Evolutionary conservation across 257 asterid species (phyloP).

Genomic region (Solanum commersonii): DNA sequence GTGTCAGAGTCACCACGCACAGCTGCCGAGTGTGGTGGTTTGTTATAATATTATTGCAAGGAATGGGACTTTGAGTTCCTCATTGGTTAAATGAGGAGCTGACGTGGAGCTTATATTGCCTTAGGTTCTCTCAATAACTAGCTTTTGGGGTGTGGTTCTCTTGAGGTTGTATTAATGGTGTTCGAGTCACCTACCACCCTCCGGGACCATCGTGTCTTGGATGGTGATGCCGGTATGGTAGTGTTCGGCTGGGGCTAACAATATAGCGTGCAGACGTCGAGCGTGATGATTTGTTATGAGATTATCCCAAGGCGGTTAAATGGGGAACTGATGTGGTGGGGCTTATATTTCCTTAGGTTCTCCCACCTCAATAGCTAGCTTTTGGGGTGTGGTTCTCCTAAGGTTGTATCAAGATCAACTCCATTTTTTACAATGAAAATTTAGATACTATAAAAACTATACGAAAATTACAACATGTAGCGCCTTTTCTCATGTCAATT

Average conservation of each 20-base stretch:
- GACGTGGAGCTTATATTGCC: neutral
- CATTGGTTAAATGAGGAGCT: neutral
- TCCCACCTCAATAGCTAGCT: neutral
- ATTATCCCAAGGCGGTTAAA: neutral
- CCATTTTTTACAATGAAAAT: neutral
- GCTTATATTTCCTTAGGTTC: neutral
- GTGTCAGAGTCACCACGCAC: neutral
- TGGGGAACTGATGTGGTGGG: neutral
- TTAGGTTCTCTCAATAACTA: neutral
- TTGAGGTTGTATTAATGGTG: neutral
- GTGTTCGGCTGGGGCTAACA: neutral
- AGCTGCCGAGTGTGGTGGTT: neutral
- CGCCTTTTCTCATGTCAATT: neutral
- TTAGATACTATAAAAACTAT: neutral
- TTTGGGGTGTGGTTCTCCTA: neutral
- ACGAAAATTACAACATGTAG: neutral
- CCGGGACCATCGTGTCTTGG: neutral
- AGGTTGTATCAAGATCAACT: neutral
- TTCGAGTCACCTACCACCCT: neutral
- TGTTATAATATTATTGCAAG: neutral
- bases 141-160: neutral
- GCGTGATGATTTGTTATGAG: neutral
- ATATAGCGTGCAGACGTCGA: no score
- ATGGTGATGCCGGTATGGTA: neutral
- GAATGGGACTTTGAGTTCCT: neutral